phyloP scores from a whole-genome alignment of 2,329 filamentous ascomycete genomes.

The Trichoderma sp. region DNA sequence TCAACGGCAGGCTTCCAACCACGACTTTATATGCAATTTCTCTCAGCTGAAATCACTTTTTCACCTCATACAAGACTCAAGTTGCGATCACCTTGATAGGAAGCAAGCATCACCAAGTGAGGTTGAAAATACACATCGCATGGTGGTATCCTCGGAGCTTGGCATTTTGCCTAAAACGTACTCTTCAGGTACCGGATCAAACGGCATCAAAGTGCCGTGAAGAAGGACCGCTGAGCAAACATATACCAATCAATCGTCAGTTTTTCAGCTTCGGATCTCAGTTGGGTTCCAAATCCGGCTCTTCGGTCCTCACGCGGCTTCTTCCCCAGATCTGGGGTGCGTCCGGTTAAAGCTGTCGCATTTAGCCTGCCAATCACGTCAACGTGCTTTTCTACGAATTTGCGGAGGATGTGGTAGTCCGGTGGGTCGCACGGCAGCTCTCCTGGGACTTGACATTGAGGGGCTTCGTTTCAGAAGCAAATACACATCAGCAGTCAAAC shows the following conservation, averaged over 20 bases:
- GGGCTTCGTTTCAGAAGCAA: neutral
- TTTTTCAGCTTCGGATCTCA: neutral
- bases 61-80: neutral
- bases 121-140: neutral
- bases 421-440: neutral
- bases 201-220: constrained; percentile 3
- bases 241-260: neutral
- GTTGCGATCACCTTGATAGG: neutral
- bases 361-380: constrained; percentile 17
- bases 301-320: neutral
- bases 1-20: neutral
- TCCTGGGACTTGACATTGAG: neutral
- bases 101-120: neutral
- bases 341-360: constrained; percentile 1
- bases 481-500: neutral
- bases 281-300: neutral
- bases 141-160: neutral
- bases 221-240: neutral
- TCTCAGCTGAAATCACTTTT: neutral
- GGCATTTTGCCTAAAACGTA: constrained; percentile 11
- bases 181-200: constrained; percentile 1
- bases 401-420: constrained; percentile 12
- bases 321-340: constrained; percentile 17
- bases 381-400: neutral
- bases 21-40: neutral